A percentile compares a stretch with the other conserved stretches of the same genome.
phyloP scores from a whole-genome alignment of 768 basidiomycete genomes.

The Paxillus involutus region DNA sequence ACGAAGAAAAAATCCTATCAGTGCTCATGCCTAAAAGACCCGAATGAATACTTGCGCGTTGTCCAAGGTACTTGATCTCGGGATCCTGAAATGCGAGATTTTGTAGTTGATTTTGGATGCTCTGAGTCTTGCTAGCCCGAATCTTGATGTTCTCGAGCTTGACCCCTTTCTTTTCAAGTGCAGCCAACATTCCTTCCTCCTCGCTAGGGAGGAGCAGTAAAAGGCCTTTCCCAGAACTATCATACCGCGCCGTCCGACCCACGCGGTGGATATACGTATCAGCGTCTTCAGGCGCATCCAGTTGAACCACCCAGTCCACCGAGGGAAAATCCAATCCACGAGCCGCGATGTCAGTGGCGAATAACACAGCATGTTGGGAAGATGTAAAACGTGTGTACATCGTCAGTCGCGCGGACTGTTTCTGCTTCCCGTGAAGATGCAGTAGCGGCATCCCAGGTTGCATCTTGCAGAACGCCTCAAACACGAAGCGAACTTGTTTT shows the following conservation, averaged over 20 bases:
- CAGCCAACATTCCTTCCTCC: constrained; percentile 83
- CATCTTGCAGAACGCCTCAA: constrained; percentile 93
- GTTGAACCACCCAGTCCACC: constrained; percentile 95
- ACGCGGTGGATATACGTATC: constrained; percentile 98
- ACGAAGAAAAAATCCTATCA: neutral
- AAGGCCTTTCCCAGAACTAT: constrained; percentile 84
- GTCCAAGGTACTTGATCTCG: constrained; percentile 95
- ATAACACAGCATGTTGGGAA: constrained; percentile 79
- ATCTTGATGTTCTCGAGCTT: constrained; percentile 82
- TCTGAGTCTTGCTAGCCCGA: constrained; percentile 80
- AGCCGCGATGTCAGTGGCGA: constrained; percentile 96
- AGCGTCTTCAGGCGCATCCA: constrained; percentile 95
- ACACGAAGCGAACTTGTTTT: constrained; percentile 97
- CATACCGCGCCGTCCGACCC: constrained; percentile 91
- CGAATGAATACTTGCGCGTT: constrained; percentile 58
- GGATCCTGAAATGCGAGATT: constrained; percentile 92
- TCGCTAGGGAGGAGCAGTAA: constrained; percentile 87
- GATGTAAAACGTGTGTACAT: constrained; percentile 85
- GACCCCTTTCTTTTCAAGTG: constrained; percentile 72
- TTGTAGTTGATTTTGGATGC: constrained; percentile 86
- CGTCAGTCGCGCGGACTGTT: constrained; percentile 82
- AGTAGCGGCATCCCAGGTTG: constrained; percentile 94
- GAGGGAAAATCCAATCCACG: constrained; percentile 95
- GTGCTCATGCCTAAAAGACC: fast-evolving
- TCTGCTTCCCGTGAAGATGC: constrained; percentile 95